Conservation (phyloP, 805 yeast genomes). For the Wickerhamomyces rabaulensis region DNA sequence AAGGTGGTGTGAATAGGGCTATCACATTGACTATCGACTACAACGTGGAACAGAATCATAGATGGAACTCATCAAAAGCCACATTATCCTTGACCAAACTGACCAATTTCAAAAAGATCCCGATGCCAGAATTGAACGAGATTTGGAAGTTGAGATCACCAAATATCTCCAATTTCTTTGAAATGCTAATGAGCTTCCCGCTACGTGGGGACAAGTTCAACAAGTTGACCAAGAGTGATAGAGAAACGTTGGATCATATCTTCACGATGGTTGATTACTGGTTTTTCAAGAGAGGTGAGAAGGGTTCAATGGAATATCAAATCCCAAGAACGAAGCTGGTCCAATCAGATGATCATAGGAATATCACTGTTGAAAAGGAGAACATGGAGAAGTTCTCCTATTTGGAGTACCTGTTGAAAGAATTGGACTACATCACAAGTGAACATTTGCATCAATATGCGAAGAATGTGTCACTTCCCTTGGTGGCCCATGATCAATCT, state of each 20-base stretch:
- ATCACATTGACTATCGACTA: constrained; percentile 7
- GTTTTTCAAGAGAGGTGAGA: constrained; percentile 5
- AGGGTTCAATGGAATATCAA: constrained; percentile 9
- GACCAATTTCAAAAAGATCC: constrained; percentile 4
- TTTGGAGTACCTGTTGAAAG: constrained; percentile 5
- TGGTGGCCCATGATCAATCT: constrained; percentile 5
- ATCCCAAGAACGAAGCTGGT: constrained; percentile 2
- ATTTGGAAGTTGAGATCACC: constrained; percentile 9
- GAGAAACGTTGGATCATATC: constrained; percentile 1
- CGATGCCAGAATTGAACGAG: constrained; percentile 8
- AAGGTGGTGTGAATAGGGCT: constrained; percentile 2
- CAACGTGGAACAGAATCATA: neutral
- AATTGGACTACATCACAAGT: constrained; percentile 7
- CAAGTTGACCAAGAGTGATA: neutral
- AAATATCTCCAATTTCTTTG: constrained; percentile 5
- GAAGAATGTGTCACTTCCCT: neutral
- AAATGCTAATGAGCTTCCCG: constrained; percentile 1
- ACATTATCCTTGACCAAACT: constrained; percentile 1
- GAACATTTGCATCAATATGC: constrained; percentile 4
- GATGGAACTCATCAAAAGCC: constrained; percentile 3
- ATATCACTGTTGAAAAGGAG: neutral
- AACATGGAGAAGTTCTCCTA: constrained; percentile 4
- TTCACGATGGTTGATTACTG: constrained; percentile 7
- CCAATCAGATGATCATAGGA: neutral
- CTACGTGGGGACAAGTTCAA: neutral